Evolutionary conservation across 75 land plant species (phyloP).

Genomic region (Isoetes taiwanensis): DNA sequence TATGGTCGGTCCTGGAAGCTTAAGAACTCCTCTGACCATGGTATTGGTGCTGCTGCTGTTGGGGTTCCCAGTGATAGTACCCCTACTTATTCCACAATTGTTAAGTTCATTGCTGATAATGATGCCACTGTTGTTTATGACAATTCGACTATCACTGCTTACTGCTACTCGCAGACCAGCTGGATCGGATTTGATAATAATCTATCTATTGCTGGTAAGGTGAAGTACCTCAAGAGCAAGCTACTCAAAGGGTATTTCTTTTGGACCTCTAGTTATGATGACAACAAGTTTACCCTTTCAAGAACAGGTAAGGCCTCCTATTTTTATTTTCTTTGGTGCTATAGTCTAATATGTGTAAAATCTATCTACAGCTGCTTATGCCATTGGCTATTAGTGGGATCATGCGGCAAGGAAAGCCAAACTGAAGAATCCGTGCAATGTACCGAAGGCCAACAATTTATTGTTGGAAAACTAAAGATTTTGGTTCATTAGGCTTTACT

Average conservation of each 20-base stretch:
- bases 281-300: constrained; percentile 1
- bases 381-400: too few species aligned
- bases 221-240: constrained; percentile 18
- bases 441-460: too few species aligned
- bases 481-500: too few species aligned
- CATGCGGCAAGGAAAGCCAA: too few species aligned
- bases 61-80: too few species aligned
- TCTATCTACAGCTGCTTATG: too few species aligned
- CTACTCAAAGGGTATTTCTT: constrained; percentile 30
- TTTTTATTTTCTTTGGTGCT: too few species aligned
- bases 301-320: constrained; percentile 24
- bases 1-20: constrained; percentile 59
- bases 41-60: constrained; percentile 47
- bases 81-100: too few species aligned
- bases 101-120: constrained; percentile 11
- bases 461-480: too few species aligned
- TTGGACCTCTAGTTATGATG: constrained; percentile 28
- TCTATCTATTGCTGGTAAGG: constrained; percentile 22
- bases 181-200: constrained; percentile 56
- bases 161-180: too few species aligned
- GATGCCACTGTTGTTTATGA: constrained; percentile 38
- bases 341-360: too few species aligned
- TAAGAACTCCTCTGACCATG: constrained; percentile 12
- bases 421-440: too few species aligned
- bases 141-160: constrained; percentile 18